Evolutionary conservation across 805 yeast genomes (phyloP).

Genomic region (Cyberlindnera lachancei): DNA sequence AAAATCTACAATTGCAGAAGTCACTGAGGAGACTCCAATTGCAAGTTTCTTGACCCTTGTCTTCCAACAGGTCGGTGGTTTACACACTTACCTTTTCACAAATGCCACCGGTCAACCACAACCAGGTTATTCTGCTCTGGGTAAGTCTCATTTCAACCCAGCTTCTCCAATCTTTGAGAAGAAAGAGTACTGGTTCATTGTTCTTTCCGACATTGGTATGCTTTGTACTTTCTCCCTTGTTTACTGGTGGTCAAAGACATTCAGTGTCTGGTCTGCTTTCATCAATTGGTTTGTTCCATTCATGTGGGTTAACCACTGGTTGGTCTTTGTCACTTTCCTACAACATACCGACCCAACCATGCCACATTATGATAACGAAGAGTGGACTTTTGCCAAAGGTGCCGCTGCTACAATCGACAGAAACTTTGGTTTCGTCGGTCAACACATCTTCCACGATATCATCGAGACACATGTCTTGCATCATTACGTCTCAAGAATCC

Average conservation of each 20-base stretch:
- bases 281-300: constrained; percentile 55
- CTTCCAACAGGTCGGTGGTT: constrained; percentile 52
- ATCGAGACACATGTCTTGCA: constrained; percentile 88
- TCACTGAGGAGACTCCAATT: constrained; percentile 51
- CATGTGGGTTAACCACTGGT: constrained; percentile 57
- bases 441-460: constrained; percentile 78
- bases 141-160: constrained; percentile 49
- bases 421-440: constrained; percentile 53
- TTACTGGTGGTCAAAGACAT: constrained; percentile 43
- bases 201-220: constrained; percentile 51
- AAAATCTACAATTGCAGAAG: constrained; percentile 33
- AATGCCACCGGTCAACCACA: constrained; percentile 52
- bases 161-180: constrained; percentile 46
- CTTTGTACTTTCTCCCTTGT: constrained; percentile 35
- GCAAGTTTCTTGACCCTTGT: constrained; percentile 34
- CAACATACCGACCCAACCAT: constrained; percentile 55
- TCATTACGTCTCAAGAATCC: constrained; percentile 78
- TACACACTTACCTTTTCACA: constrained; percentile 39
- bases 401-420: constrained; percentile 62
- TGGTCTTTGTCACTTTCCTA: constrained; percentile 53
- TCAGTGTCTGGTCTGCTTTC: constrained; percentile 42
- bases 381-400: constrained; percentile 62
- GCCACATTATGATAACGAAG: constrained; percentile 49
- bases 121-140: constrained; percentile 33
- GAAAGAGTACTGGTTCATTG: constrained; percentile 47